phyloP scores from a whole-genome alignment of 1,284 basidiomycete species.

The Heterobasidion irregulare region DNA sequence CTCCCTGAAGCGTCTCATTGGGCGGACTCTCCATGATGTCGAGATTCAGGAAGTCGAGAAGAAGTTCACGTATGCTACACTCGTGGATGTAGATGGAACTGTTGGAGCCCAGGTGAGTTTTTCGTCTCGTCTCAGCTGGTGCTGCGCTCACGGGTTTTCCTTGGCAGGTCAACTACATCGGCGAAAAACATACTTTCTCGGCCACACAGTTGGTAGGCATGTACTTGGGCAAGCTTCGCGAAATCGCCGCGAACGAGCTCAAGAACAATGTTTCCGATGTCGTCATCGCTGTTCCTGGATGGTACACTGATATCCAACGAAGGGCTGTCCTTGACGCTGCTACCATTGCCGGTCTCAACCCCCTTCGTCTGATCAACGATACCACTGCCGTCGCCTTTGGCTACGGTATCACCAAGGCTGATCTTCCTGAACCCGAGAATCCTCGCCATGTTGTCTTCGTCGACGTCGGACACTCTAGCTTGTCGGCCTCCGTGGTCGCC shows the following conservation, averaged over 20 bases:
- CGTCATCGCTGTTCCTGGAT: slow-evolving; percentile 90
- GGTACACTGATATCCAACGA: slow-evolving; percentile 90
- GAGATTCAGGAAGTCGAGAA: slow-evolving; percentile 79
- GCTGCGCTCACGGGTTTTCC: background rate
- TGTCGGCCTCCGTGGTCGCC: slow-evolving; percentile 79
- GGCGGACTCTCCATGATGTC: slow-evolving; percentile 67
- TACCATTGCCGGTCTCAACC: slow-evolving; percentile 79
- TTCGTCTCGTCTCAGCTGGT: background rate
- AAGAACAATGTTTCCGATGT: slow-evolving; percentile 82
- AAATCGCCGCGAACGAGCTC: slow-evolving; percentile 78
- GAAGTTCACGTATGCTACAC: slow-evolving; percentile 80
- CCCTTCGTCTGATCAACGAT: slow-evolving; percentile 91
- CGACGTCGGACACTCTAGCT: slow-evolving; percentile 86
- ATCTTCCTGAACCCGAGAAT: slow-evolving; percentile 78
- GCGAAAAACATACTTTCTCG: slow-evolving; percentile 71
- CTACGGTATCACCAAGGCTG: slow-evolving; percentile 95
- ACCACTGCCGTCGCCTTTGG: slow-evolving; percentile 89
- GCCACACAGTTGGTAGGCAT: slow-evolving; percentile 82
- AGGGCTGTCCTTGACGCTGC: slow-evolving; percentile 85
- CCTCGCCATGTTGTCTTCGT: slow-evolving; percentile 86
- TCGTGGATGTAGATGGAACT: slow-evolving; percentile 76
- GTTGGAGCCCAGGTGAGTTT: slow-evolving; percentile 74
- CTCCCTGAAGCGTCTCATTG: slow-evolving; percentile 82
- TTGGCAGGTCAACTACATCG: slow-evolving; percentile 75
- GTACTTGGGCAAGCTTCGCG: slow-evolving; percentile 84